Percentiles rank a stretch among this genome's conserved stretches.
These are phyloP conservation scores for Aristolochia contorta DNA, from an alignment of 164 flowering plant species.

Conservation along the genomic window DNA sequence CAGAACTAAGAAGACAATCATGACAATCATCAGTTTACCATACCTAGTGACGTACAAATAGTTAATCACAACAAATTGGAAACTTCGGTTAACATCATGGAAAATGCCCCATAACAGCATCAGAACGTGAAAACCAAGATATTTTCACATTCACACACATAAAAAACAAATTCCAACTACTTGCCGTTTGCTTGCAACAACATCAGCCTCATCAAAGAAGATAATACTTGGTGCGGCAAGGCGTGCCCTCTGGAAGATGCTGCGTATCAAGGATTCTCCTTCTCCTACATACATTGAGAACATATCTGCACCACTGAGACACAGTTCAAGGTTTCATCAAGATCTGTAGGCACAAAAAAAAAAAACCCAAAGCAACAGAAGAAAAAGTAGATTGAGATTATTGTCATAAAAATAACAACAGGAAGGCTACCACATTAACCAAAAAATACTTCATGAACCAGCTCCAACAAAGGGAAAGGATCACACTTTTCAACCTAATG, in stretches of 20 bases:
- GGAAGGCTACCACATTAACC: too few relatives aligned
- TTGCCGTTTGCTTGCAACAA: constrained; percentile 70
- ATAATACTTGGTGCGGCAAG: constrained; percentile 95
- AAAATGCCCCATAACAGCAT: too few relatives aligned
- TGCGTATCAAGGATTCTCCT: constrained; percentile 88
- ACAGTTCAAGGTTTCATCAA: constrained; percentile 1
- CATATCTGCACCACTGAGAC: constrained; percentile 82
- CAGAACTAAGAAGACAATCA: constrained; percentile 1
- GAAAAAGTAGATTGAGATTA: too few relatives aligned
- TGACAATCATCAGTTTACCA: not conserved
- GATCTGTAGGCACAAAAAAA: too few relatives aligned
- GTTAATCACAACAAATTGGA: too few relatives aligned
- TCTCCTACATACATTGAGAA: constrained; percentile 99
- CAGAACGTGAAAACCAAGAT: not conserved
- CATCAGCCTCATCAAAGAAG: constrained; percentile 94
- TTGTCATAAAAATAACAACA: too few relatives aligned
- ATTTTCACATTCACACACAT: not conserved
- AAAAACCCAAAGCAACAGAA: too few relatives aligned
- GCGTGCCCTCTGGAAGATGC: constrained; percentile 80
- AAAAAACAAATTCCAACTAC: not conserved
- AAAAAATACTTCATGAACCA: too few relatives aligned
- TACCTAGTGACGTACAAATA: not conserved
- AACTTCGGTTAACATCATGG: too few relatives aligned
- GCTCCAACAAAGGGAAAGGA: too few relatives aligned
- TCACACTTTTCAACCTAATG: too few relatives aligned